These are phyloP conservation scores for Nicotiana tabacum DNA, from an alignment of 257 asterid species.

Conservation along the genomic window DNA sequence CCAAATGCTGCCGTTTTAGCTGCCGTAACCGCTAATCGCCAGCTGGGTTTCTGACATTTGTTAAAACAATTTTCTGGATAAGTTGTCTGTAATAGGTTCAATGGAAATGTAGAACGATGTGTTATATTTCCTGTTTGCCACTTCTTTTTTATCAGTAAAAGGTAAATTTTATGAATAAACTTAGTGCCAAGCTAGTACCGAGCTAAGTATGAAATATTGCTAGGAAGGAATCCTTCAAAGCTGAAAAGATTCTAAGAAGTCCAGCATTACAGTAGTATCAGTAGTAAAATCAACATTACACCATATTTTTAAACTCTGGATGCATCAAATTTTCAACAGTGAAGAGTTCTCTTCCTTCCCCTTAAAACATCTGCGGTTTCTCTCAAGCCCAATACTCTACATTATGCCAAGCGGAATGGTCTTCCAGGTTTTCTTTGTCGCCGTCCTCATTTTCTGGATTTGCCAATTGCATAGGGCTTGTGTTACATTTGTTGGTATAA, in stretches of 20 bases:
- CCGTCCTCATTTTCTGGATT: not conserved
- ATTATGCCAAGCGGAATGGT: not conserved
- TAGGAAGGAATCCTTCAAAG: not conserved
- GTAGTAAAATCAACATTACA: not conserved
- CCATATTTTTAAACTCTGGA: not conserved
- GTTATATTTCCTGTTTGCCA: not conserved
- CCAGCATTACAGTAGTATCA: not conserved
- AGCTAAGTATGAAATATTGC: not conserved
- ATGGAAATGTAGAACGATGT: not conserved
- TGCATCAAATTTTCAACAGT: not conserved
- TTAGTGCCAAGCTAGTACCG: not conserved
- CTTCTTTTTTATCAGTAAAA: not conserved
- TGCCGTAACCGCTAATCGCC: too few species aligned
- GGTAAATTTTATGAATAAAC: not conserved
- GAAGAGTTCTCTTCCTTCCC: not conserved
- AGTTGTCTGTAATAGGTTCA: not conserved
- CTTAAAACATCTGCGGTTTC: not conserved
- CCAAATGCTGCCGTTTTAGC: too few species aligned
- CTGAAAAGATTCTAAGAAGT: not conserved
- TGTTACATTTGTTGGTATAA: not conserved
- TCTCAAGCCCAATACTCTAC: not conserved
- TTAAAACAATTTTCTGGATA: not conserved
- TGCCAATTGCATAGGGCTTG: not conserved
- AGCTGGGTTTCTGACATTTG: not conserved
- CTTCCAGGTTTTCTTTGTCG: not conserved